phyloP scores from a whole-genome alignment of 2,329 filamentous ascomycete genomes.

The Trichoderma sp. region DNA sequence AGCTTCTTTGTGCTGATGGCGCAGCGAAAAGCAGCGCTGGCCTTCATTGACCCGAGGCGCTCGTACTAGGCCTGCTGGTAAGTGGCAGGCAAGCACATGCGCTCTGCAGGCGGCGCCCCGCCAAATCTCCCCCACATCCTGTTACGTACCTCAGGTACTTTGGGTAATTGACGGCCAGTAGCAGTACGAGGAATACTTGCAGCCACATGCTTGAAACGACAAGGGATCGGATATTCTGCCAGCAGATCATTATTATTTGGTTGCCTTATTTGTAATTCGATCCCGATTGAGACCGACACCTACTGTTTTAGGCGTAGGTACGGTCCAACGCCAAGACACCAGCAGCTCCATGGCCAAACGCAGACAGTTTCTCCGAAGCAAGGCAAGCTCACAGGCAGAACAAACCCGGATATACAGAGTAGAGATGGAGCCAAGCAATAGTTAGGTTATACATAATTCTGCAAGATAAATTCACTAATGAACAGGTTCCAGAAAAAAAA shows the following conservation, averaged over 20 bases:
- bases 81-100: neutral
- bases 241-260: neutral
- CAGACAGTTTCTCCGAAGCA: neutral
- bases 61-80: neutral
- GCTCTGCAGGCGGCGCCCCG: neutral
- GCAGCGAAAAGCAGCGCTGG: neutral
- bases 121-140: neutral
- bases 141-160: neutral
- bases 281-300: neutral
- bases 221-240: neutral
- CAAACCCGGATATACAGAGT: neutral
- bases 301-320: neutral
- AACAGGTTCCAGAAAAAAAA: neutral
- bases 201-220: neutral
- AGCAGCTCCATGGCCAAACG: neutral
- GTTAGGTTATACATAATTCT: neutral
- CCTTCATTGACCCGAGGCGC: conserved; percentile 20
- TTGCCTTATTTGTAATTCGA: neutral
- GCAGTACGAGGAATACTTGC: neutral
- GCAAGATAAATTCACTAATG: neutral
- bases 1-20: neutral
- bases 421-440: neutral
- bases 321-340: neutral
- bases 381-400: neutral
- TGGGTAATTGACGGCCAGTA: no score